Evolutionary conservation across 331 rosid genomes (phyloP), one percentile per base, ranked within the genome.

Genomic region (Phaseolus coccineus): DNA sequence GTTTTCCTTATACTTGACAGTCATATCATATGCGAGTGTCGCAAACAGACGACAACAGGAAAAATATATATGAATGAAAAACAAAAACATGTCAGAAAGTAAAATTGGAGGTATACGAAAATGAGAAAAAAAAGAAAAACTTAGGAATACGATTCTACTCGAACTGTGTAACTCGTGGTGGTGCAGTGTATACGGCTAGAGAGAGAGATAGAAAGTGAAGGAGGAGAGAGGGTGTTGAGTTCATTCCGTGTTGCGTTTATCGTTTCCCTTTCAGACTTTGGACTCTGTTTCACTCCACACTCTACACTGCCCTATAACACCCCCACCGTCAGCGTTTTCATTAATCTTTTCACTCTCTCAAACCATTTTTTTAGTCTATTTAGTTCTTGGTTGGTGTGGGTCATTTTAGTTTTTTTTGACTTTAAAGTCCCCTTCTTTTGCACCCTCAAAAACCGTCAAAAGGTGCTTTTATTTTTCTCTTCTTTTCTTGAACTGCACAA

Each of bases 401-500:
- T 78, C 35, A 72, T 47, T 62, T 84, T 80, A 35, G 69, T 79
- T 84, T 77, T 84, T 77, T 77, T 83, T 86, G 82, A 91, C 92
- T 89, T 69, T 77, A 50, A 52, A 56, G 77, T 51, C 63, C 58
- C 46, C 85, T 74, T 69, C 78, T 81, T 88, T 86, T 77, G 83
- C 92, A 84, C 79, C 47, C 82, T 69, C 62, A 78, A 59, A 73
- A 77, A 65, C 35, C 70, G 63, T 83, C 64, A 78, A 81, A 92
- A 87, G 95, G 90, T 88, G 64, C 87, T 25, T 83, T 83, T 83
- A 46, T 46, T 12, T 46, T 46, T 53, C 62, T 63, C 47, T 71
- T 76, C 56, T 50, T 78, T 76, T 64, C 77, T 37, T 80, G 46
- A 39, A 22, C 57, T 44, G 42, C 50, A 57, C 89, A 85, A 89